Percentiles rank a stretch among this genome's conserved stretches.
Conservation (phyloP, 106 monocot species). For the Posidonia australis region DNA sequence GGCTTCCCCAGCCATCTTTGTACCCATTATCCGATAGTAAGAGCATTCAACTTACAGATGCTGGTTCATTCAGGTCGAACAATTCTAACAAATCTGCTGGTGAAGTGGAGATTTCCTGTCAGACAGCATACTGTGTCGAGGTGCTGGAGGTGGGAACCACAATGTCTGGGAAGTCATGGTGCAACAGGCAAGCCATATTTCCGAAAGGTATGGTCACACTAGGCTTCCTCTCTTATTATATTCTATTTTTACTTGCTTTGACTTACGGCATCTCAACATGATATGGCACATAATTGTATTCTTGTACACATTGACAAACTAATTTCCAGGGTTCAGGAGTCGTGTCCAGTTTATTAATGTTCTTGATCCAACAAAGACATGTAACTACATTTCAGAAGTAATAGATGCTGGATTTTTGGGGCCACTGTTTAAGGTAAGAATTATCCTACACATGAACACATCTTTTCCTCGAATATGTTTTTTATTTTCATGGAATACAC, state of each 20-base stretch:
- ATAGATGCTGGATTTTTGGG: slow-evolving; percentile 70
- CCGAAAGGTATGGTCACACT: slow-evolving; percentile 50
- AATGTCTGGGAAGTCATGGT: slow-evolving; percentile 60
- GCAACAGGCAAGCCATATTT: slow-evolving; percentile 61
- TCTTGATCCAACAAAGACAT: slow-evolving; percentile 46
- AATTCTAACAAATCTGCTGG: not conserved
- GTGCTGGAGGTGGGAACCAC: slow-evolving; percentile 43
- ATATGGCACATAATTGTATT: not conserved
- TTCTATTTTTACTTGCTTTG: not conserved
- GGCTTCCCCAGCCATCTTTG: slow-evolving; percentile 7
- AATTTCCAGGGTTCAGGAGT: slow-evolving; percentile 71
- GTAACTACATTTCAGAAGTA: slow-evolving; percentile 82
- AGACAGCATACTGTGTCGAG: slow-evolving; percentile 26
- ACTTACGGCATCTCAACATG: no score
- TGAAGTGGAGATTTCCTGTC: not conserved
- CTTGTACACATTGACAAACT: slow-evolving; percentile 1
- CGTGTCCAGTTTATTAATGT: slow-evolving; percentile 46
- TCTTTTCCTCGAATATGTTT: no score
- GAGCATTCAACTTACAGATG: not conserved
- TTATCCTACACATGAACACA: not conserved
- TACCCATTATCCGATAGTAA: slow-evolving; percentile 10
- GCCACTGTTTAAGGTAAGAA: slow-evolving; percentile 72
- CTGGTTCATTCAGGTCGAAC: not conserved
- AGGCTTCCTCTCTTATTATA: not conserved
- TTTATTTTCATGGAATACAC: no score